phyloP scores from a whole-genome alignment of 768 basidiomycete species.

The Tricholoma bakamatsutake region DNA sequence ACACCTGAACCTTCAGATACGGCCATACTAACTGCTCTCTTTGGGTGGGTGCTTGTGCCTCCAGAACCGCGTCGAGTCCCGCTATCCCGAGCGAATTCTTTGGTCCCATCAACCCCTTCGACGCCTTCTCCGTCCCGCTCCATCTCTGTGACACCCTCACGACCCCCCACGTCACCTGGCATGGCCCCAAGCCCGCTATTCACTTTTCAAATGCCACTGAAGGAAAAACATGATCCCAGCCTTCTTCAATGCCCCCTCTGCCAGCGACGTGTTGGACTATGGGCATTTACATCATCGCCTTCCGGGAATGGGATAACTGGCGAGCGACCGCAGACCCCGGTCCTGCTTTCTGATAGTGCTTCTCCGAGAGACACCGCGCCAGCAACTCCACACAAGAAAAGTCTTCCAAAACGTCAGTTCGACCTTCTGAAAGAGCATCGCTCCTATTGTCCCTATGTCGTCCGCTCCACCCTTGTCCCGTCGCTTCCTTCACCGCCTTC shows the following conservation, averaged over 20 bases:
- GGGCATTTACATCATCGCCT: slow-evolving; percentile 49
- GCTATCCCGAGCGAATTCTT: slow-evolving; percentile 28
- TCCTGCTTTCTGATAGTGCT: slow-evolving; percentile 2
- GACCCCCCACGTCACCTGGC: slow-evolving; percentile 9
- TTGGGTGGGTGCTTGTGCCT: slow-evolving; percentile 45
- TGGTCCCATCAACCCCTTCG: slow-evolving; percentile 27
- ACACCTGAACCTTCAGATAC: slow-evolving; percentile 29
- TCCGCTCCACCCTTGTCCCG: slow-evolving; percentile 60
- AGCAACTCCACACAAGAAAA: slow-evolving; percentile 7
- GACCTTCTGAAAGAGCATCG: slow-evolving; percentile 80
- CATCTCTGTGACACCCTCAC: slow-evolving; percentile 12
- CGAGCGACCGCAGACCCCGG: neutral
- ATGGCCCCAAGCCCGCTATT: slow-evolving; percentile 16
- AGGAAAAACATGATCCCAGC: slow-evolving; percentile 37
- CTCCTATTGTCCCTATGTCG: slow-evolving; percentile 82
- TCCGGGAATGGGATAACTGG: slow-evolving; percentile 1
- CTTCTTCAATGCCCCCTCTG: slow-evolving; percentile 65
- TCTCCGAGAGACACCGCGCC: slow-evolving; percentile 8
- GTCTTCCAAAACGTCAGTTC: slow-evolving; percentile 41
- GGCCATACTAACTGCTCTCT: slow-evolving; percentile 40
- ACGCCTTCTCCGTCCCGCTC: slow-evolving; percentile 7
- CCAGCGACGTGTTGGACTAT: slow-evolving; percentile 74
- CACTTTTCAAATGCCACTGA: slow-evolving; percentile 20
- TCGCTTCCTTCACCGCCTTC: slow-evolving; percentile 37
- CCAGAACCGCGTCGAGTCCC: slow-evolving; percentile 26